Conservation (phyloP, 192 early-diverging fungal species). For the Coemansia sp. region DNA sequence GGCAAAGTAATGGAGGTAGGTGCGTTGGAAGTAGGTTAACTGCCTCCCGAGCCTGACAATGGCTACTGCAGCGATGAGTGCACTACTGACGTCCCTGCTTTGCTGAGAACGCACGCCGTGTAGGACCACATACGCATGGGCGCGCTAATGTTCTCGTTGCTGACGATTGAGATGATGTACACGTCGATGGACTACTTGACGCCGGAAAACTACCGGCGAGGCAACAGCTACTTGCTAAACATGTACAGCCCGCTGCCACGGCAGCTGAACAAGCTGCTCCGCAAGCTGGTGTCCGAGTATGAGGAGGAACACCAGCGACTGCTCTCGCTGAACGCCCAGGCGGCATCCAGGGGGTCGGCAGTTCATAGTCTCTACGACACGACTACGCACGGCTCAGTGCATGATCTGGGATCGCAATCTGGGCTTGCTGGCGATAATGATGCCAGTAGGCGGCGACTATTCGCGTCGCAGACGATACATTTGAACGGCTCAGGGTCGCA, state of each 20-base stretch:
- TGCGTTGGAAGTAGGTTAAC: neutral
- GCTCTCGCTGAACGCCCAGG: conserved; percentile 11
- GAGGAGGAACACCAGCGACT: conserved; percentile 38
- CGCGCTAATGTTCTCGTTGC: conserved; percentile 48
- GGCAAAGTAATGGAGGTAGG: conserved; percentile 52
- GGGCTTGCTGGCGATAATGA: neutral
- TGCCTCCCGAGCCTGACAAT: neutral
- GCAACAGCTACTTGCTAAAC: conserved; percentile 34
- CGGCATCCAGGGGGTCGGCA: neutral
- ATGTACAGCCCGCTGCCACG: conserved; percentile 39
- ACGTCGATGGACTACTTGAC: conserved; percentile 52
- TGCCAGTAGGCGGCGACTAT: neutral
- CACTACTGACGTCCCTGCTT: neutral
- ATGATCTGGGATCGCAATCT: neutral
- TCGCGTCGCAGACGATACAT: neutral
- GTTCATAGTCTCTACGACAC: neutral
- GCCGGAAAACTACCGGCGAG: conserved; percentile 39
- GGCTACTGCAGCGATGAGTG: neutral
- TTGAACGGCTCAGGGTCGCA: neutral
- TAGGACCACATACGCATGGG: conserved; percentile 50
- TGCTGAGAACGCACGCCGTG: no score
- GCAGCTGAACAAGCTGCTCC: conserved; percentile 29
- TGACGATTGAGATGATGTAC: conserved; percentile 51
- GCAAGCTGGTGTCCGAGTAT: conserved; percentile 32
- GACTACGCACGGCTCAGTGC: neutral